Base-by-base conservation (phyloP, 164 flowering plant genomes). In the Umbilicus rupestris region DNA sequence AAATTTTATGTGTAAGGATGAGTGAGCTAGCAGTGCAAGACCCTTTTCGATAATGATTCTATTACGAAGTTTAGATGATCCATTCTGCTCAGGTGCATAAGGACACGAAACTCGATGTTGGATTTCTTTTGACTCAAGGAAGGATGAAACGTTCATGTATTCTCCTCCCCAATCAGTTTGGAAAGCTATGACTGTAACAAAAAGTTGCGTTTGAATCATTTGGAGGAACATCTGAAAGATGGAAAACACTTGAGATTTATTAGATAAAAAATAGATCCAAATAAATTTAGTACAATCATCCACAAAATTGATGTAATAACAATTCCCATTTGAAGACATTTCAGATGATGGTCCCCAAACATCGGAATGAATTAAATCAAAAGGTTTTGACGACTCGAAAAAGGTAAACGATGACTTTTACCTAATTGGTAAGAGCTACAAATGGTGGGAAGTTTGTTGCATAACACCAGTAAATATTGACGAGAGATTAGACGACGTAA, bases 321-420 rank as follows among this genome's bases (percentile, higher is more conserved):
- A 26, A 66, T 29, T 28, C 15, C 68, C 58, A 12, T n/a, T 11
- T 35, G 57, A n/a, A 44, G 47, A 35, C 1, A 28, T 8, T 5
- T 12, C 3, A 0, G 68, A 58, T 2, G 68, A 14, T 44, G 39
- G 37, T 10, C 58, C 68, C 68, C 68, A 66, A 3, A 66, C 58
- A 33, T 66, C 68, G 20, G 59, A 7, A 22, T 66, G 68, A 22
- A 66, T 66, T 16, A 66, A 22, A 33, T 66, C 68, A 66, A 66
- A 66, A 3, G 68, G 42, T 16, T 44, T 44, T 44, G 47, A 44
- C 47, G 47, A 8, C 16, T 44, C 16, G 47, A 16, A 9, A 44
- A 44, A 44, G 47, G 47, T 44, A 44, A 44, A 8, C 47, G 9
- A 16, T 44, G 47, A 44, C 47, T 44, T n/a, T n/a, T n/a, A n/a